Evolutionary conservation across 805 yeast species (phyloP).

Genomic region (Wickerhamiella sorbophila): DNA sequence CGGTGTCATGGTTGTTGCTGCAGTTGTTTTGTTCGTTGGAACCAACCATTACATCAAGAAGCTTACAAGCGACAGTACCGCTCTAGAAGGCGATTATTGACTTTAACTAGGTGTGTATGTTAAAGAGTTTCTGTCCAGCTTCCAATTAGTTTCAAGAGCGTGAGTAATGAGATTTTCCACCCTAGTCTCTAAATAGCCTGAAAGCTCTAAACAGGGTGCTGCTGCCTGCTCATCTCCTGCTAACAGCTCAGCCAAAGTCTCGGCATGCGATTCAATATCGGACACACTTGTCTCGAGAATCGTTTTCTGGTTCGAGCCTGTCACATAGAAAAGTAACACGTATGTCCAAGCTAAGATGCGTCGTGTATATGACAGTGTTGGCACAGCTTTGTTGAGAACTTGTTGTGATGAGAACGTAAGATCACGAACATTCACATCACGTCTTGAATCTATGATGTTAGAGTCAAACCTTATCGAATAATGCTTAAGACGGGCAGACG

Average conservation of each 20-base stretch:
- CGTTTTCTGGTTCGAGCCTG: constrained; percentile 34
- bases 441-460: background rate
- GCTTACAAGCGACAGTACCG: no score
- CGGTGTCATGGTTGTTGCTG: no score
- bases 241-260: constrained; percentile 18
- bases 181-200: background rate
- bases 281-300: constrained; percentile 62
- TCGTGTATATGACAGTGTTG: constrained; percentile 36
- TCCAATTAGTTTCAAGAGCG: background rate
- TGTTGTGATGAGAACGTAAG: constrained; percentile 80
- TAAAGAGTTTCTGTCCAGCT: background rate
- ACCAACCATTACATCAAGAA: no score
- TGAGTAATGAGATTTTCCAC: background rate
- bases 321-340: constrained; percentile 59
- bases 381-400: constrained; percentile 28
- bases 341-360: constrained; percentile 82
- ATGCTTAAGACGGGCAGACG: constrained; percentile 5
- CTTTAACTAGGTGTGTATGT: background rate
- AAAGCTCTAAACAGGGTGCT: background rate
- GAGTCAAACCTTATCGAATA: constrained; percentile 6
- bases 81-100: no score
- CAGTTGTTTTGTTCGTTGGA: no score
- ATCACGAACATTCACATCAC: background rate
- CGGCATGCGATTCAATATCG: constrained; percentile 49
- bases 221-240: background rate